Evolutionary conservation across 495 filamentous ascomycete species (phyloP).

Genomic region (Geoglossum glabrum): DNA sequence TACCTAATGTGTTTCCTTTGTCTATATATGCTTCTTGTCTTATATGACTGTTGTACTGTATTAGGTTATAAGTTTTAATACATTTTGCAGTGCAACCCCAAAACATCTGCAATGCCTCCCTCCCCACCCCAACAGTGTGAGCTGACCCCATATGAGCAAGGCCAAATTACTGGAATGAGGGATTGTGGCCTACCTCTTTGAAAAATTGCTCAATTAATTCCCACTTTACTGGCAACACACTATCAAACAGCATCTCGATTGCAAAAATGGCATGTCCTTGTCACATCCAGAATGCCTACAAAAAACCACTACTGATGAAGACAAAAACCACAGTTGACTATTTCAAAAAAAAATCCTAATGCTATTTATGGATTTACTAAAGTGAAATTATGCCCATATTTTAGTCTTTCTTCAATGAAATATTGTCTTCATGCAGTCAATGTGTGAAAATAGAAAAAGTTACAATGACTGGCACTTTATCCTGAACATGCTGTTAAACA

Average conservation of each 20-base stretch:
- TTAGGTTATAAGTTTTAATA: background rate
- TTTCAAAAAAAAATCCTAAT: background rate
- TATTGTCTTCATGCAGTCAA: background rate
- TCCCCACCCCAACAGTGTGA: background rate
- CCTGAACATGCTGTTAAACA: background rate
- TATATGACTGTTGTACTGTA: too few relatives aligned
- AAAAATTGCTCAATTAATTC: background rate
- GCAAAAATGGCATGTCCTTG: background rate
- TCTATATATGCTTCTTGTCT: too few relatives aligned
- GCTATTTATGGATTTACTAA: background rate
- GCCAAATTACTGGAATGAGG: background rate
- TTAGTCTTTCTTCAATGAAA: background rate
- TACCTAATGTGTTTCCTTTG: too few relatives aligned
- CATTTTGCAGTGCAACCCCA: background rate
- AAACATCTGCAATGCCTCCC: background rate
- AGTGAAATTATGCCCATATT: background rate
- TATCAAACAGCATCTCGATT: background rate
- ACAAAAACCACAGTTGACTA: background rate
- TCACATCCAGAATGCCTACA: background rate
- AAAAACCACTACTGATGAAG: background rate
- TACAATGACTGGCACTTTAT: background rate
- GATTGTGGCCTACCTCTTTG: background rate
- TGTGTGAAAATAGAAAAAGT: background rate
- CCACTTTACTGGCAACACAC: background rate
- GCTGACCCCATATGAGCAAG: background rate